Base-by-base conservation (phyloP, 2,329 filamentous ascomycete species). In the Fusarium udum region DNA sequence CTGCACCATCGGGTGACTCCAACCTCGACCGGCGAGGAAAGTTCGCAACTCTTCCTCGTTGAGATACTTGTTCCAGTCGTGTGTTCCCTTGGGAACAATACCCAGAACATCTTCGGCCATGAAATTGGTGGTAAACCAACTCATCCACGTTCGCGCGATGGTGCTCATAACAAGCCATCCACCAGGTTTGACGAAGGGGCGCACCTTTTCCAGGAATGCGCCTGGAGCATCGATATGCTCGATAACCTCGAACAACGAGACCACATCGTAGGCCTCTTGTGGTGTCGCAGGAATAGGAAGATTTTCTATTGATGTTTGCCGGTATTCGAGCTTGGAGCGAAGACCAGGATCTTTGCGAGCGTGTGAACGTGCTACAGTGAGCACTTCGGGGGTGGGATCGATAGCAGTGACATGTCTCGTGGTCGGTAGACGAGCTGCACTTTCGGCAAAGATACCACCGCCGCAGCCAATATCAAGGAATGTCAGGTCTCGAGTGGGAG, bases 61-160 rank as follows among this genome's bases (percentile, higher is more conserved):
- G 75, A 99, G 92, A 83, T 98, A 99, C 85, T 98, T 97, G 71
- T 87, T 87, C 96, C 96, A 99, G 81, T 98, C 95, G 83, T 99
- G 96, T 52, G 96, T 99, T 4, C 96, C 96, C 73, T 89, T 90
- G 15, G 96, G 96, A 64, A 99, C 96, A 69, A 98, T 94, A 10
- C 93, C 87, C 80, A 97, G 78, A 65, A 98, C 80, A 83, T 96
- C 93, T 84, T 99, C 96, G 1, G 96, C 96, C 72, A 97, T 87
- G 31, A 98, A 85, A 78, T 97, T 97, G 6, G 97, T 99, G 18
- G 95, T 95, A 52, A 98, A 83, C 92, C 94, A 99, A 75, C 93
- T 96, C 70, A 90, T 90, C 88, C 93, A 93, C 4, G 94, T 97
- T 72, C 96, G 87, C 57, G 96, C 93, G 79, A 99, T 98, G 7